Evolutionary conservation across 768 basidiomycete genomes (phyloP).

Genomic region (Russula abietina): DNA sequence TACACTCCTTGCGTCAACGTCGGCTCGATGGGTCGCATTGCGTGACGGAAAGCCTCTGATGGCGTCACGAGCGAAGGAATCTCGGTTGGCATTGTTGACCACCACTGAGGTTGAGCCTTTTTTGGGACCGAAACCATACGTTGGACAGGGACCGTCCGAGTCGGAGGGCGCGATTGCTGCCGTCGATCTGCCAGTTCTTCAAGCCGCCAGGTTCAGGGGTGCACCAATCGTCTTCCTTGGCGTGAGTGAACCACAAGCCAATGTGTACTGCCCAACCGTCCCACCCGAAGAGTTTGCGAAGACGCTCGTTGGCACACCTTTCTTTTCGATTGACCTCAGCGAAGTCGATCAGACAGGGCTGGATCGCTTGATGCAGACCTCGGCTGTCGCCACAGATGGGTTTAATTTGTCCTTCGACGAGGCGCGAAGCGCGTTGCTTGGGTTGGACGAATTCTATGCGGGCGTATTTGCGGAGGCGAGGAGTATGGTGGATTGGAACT

Average conservation of each 20-base stretch:
- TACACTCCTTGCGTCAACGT: conserved; percentile 49
- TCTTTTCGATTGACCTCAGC: conserved; percentile 75
- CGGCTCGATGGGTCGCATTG: conserved; percentile 76
- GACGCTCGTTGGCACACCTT: conserved; percentile 73
- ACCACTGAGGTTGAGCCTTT: conserved; percentile 58
- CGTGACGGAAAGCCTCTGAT: conserved; percentile 65
- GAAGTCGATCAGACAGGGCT: conserved; percentile 43
- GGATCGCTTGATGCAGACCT: conserved; percentile 37
- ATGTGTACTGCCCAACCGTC: conserved; percentile 48
- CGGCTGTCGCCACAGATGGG: conserved; percentile 36
- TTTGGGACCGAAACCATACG: conserved; percentile 62
- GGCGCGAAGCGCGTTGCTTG: conserved; percentile 49
- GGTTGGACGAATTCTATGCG: conserved; percentile 58
- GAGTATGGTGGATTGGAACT: conserved; percentile 91
- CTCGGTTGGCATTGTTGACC: conserved; percentile 47
- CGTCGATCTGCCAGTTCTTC: conserved; percentile 34
- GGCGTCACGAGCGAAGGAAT: conserved; percentile 32
- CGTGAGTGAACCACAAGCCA: conserved; percentile 50
- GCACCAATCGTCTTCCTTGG: conserved; percentile 74
- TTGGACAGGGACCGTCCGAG: conserved; percentile 58
- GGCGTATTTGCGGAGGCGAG: conserved; percentile 73
- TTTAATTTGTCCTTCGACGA: conserved; percentile 54
- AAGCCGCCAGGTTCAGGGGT: conserved; percentile 56
- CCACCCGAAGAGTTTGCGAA: conserved; percentile 46
- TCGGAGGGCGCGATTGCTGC: conserved; percentile 33